phyloP scores from a whole-genome alignment of 129 eudicot genomes.

The Flaveria linearis region DNA sequence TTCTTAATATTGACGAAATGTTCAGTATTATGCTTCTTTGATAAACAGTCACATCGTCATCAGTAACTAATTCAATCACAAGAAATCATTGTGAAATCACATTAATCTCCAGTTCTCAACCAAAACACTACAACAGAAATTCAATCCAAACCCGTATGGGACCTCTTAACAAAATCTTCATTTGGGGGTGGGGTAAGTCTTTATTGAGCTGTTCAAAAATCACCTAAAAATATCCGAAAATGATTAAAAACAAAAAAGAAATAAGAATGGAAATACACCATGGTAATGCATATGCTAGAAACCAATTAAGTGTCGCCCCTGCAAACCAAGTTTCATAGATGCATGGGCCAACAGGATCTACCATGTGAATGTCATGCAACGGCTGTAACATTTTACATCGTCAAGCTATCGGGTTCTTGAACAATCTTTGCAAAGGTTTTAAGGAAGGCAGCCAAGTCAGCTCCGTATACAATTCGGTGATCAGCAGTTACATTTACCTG shows the following conservation, averaged over 20 bases:
- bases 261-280: conserved; percentile 29
- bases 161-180: conserved; percentile 21
- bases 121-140: not conserved
- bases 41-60: too few species aligned
- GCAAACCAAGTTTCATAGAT: conserved; percentile 32
- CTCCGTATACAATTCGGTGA: conserved; percentile 85
- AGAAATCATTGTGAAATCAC: too few species aligned
- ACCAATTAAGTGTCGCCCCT: conserved; percentile 20
- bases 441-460: conserved; percentile 91
- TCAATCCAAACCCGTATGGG: conserved; percentile 10
- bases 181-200: conserved; percentile 1
- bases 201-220: conserved; percentile 40
- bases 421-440: conserved; percentile 82
- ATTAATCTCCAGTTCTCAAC: not conserved
- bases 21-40: too few species aligned
- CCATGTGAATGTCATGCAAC: conserved; percentile 19
- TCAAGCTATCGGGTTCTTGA: conserved; percentile 78
- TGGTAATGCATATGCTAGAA: conserved; percentile 28
- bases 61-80: too few species aligned
- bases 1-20: too few species aligned
- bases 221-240: conserved; percentile 25
- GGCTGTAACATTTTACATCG: conserved; percentile 51
- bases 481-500: conserved; percentile 98
- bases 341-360: conserved; percentile 16
- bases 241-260: not conserved